phyloP scores from a whole-genome alignment of 176 grass and related monocot genomes.

The Urochloa ruziziensis region DNA sequence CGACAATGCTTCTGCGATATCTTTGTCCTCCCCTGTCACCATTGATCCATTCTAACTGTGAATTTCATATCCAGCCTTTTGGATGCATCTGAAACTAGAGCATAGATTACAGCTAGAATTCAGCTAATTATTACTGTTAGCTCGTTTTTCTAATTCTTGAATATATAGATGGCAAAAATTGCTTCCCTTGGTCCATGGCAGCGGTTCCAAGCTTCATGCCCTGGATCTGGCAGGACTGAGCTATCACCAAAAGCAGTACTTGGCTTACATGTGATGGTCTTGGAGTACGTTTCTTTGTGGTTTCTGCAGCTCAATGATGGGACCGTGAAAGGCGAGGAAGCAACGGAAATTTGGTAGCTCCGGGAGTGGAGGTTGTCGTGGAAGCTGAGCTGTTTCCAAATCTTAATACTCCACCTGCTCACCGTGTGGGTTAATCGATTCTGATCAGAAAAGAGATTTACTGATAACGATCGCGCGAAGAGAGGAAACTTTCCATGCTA shows the following conservation, averaged over 20 bases:
- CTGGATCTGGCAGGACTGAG: conserved; percentile 30
- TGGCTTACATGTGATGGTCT: conserved; percentile 30
- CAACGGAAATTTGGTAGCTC: conserved; percentile 34
- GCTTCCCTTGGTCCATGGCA: neutral
- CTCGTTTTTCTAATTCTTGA: neutral
- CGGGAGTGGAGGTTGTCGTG: conserved; percentile 20
- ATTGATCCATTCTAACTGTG: neutral
- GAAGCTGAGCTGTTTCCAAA: conserved; percentile 41
- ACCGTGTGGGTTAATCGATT: conserved; percentile 23
- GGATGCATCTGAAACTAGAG: neutral
- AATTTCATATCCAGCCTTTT: neutral
- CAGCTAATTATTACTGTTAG: neutral
- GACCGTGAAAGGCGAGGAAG: conserved; percentile 19
- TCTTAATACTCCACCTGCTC: neutral
- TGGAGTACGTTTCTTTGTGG: conserved; percentile 10
- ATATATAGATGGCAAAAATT: neutral
- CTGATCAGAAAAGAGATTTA: conserved; percentile 13
- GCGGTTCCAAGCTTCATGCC: neutral
- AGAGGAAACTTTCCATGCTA: neutral
- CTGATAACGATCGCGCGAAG: neutral
- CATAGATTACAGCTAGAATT: neutral
- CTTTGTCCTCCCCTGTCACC: neutral
- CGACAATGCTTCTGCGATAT: neutral
- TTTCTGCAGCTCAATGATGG: conserved; percentile 4
- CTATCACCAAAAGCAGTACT: conserved; percentile 29